A percentile compares a stretch with the other conserved stretches of the same genome.
These are phyloP conservation scores for Phragmites australis DNA, from an alignment of 176 grass and related monocot species.

Conservation along the genomic window DNA sequence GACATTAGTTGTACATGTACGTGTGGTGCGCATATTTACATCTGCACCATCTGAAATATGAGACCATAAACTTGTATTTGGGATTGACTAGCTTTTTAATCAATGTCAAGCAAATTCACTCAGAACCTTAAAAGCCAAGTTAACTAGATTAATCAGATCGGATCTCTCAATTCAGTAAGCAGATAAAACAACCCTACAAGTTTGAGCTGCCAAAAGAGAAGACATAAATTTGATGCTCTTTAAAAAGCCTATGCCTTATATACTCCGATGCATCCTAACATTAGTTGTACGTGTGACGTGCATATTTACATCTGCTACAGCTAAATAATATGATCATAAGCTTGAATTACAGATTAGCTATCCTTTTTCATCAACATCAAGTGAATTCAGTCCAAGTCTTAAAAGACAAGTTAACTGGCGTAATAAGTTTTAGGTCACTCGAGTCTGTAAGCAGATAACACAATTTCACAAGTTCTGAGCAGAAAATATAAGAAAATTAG, in stretches of 20 bases:
- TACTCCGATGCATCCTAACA: not conserved
- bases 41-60: not conserved
- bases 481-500: slow-evolving; percentile 8
- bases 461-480: slow-evolving; percentile 16
- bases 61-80: not conserved
- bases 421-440: not conserved
- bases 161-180: not conserved
- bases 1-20: not conserved
- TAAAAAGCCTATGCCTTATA: not conserved
- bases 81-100: slow-evolving; percentile 1
- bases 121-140: not conserved
- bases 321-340: not conserved
- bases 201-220: not conserved
- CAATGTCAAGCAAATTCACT: not conserved
- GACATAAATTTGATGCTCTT: not conserved
- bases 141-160: not conserved
- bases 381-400: not conserved
- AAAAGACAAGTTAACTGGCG: slow-evolving; percentile 1
- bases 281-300: not conserved
- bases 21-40: not conserved
- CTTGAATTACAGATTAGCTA: not conserved
- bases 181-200: not conserved
- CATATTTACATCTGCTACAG: not conserved
- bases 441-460: not conserved
- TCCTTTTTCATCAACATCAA: not conserved